Percentiles rank a stretch among this genome's conserved stretches.
Evolutionary conservation across 495 filamentous ascomycete species (phyloP).

Genomic region (Penicillium arizonense): DNA sequence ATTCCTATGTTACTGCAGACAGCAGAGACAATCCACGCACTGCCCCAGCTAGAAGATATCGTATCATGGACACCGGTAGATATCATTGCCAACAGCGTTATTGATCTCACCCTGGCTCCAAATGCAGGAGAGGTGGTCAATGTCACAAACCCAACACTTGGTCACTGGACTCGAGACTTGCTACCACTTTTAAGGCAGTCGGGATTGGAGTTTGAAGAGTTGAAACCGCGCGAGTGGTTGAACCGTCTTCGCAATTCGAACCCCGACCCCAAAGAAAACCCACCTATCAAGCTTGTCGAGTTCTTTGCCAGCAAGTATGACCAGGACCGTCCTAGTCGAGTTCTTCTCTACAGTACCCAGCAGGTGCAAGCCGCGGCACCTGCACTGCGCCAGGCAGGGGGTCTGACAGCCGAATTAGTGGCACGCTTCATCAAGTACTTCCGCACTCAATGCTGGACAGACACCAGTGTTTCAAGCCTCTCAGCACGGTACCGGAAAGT

Average conservation of each 20-base stretch:
- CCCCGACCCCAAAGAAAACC: conserved; percentile 35
- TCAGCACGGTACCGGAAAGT: conserved; percentile 2
- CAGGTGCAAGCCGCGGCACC: conserved; percentile 16
- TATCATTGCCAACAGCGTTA: conserved; percentile 44
- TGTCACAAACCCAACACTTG: conserved; percentile 45
- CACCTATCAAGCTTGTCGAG: conserved; percentile 47
- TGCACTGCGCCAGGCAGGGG: conserved; percentile 11
- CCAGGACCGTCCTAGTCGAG: conserved; percentile 22
- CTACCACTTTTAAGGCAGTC: conserved; percentile 45
- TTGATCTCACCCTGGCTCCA: conserved; percentile 22
- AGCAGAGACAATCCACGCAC: conserved; percentile 40
- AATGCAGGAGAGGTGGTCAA: conserved; percentile 28
- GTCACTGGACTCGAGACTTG: conserved; percentile 49
- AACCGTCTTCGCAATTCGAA: conserved; percentile 36
- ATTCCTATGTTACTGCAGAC: conserved; percentile 60
- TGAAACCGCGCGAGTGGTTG: conserved; percentile 46
- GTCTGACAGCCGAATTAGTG: conserved; percentile 8
- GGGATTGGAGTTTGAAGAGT: conserved; percentile 42
- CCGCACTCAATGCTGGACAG: conserved; percentile 14
- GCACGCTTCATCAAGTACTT: conserved; percentile 18
- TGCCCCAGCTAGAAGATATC: conserved; percentile 52
- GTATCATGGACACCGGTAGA: conserved; percentile 62
- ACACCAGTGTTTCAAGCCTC: not conserved
- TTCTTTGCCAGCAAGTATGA: conserved; percentile 46
- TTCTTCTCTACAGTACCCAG: conserved; percentile 26